Percentiles rank a stretch among this genome's conserved stretches.
Conservation (phyloP, 306 rosid species). For the Astragalus membranaceus region DNA sequence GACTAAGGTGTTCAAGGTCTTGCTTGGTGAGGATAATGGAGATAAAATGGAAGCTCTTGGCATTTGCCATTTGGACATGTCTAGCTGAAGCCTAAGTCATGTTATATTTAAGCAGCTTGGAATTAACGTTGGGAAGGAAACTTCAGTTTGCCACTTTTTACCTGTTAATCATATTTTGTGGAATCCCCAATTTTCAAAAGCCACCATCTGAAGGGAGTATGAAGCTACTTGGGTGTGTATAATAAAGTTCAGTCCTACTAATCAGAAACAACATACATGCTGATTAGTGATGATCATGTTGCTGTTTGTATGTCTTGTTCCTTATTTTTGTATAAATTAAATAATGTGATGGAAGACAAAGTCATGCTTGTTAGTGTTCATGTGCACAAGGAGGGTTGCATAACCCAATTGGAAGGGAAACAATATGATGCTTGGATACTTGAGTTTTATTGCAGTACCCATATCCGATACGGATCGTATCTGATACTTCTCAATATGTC, state of each 20-base stretch:
- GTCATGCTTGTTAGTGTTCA: background rate
- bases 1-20: constrained; percentile 48
- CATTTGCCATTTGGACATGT: constrained; percentile 53
- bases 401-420: no score
- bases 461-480: no score
- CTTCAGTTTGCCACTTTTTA: constrained; percentile 54
- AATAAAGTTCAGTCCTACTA: constrained; percentile 8
- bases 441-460: no score
- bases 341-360: background rate
- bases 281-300: background rate
- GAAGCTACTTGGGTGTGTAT: background rate
- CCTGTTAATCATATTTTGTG: constrained; percentile 48
- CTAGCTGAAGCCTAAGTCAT: constrained; percentile 43
- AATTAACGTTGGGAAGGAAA: constrained; percentile 27
- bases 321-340: background rate
- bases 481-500: no score
- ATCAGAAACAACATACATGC: background rate
- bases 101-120: constrained; percentile 31
- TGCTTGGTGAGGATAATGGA: constrained; percentile 41
- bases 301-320: background rate
- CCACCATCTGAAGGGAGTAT: constrained; percentile 19
- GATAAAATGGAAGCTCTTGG: constrained; percentile 48
- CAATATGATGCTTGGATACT: no score
- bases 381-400: background rate
- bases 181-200: constrained; percentile 33